Base-by-base conservation (phyloP, 140 eudicot genomes). In the Flaveria floridana region DNA sequence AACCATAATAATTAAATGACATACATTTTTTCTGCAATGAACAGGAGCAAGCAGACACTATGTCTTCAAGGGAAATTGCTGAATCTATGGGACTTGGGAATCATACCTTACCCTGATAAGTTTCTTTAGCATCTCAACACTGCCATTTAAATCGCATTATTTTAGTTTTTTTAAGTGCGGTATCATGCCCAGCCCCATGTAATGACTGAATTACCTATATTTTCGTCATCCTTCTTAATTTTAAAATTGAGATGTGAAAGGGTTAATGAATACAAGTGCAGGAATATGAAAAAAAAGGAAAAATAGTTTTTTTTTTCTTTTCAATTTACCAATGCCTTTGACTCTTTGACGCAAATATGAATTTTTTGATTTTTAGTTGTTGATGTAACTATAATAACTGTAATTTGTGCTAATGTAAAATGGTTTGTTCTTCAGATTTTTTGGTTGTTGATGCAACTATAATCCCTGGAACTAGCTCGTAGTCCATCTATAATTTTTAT, bases 71-170 rank as follows among this genome's bases (percentile, higher is more conserved):
- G 73, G 96, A 95, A 87, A 80, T 88, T 79, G 97, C 92, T 72
- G 87, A 81, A 75, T 86, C 97, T 1, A 95, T 95, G 99, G 97
- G 97, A 39, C 88, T 95, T 65, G 85, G 79, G 21, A 89, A 95
- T 83, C 88, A 79, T 79, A 88, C 96, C 8, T 73, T 88, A 63
- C 90, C 90, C 25, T 87, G 89, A 95, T 55, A 55, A 39, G 75
- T 62, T 26, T 75, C 12, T 28, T 44, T 58, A 57, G 58, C 75
- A 15, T 46, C 46, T 70, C 63, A 6, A 23, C 61, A 34, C 19
- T 23, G 70, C 71, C 53, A 14, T 28, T 21, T 19, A 34, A 68
- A 47, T 50, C 51, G 67, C 68, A 23, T 14, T 58, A 30, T 58
- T 51, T 66, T 66, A 47, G 72, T n/a, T 62, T 77, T 51, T 28